Percentiles rank a stretch among this genome's conserved stretches.
Evolutionary conservation across 768 basidiomycete genomes (phyloP).

Genomic region (Boletus subcaerulescens): DNA sequence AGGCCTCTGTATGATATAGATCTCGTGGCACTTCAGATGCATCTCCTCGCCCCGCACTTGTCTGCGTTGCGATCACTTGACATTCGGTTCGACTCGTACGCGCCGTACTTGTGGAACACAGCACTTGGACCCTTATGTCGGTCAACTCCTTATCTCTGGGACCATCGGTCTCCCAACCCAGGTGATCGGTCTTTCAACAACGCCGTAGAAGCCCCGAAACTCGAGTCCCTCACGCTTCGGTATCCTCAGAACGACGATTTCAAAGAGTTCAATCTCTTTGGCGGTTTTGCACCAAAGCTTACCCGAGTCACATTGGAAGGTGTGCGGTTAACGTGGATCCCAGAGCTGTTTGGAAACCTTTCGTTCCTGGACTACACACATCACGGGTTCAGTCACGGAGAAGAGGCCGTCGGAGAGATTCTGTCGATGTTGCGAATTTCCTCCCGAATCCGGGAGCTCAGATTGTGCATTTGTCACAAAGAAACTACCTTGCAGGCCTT

Average conservation of each 20-base stretch:
- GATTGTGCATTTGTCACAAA: conserved; percentile 50
- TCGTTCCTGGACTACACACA: conserved; percentile 69
- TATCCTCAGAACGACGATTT: conserved; percentile 66
- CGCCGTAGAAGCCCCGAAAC: conserved; percentile 36
- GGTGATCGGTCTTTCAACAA: conserved; percentile 8
- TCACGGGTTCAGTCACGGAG: conserved; percentile 61
- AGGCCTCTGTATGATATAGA: conserved; percentile 30
- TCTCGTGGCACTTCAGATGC: conserved; percentile 59
- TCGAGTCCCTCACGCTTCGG: conserved; percentile 56
- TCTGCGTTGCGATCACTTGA: conserved; percentile 61
- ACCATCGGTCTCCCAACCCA: conserved; percentile 14
- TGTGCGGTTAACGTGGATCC: conserved; percentile 59
- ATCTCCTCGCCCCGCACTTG: conserved; percentile 47
- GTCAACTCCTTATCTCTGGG: conserved; percentile 25
- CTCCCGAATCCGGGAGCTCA: conserved; percentile 49
- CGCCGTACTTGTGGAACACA: conserved; percentile 68
- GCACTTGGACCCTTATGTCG: conserved; percentile 55
- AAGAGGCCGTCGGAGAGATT: conserved; percentile 56
- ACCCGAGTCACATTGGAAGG: conserved; percentile 58
- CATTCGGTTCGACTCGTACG: conserved; percentile 51
- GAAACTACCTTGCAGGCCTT: conserved; percentile 15
- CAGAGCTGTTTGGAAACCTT: conserved; percentile 59
- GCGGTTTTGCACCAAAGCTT: conserved; percentile 56
- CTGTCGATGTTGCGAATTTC: conserved; percentile 57
- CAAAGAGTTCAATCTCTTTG: conserved; percentile 65